Conservation (phyloP, 106 monocot species). For the Narthecium ossifragum region DNA sequence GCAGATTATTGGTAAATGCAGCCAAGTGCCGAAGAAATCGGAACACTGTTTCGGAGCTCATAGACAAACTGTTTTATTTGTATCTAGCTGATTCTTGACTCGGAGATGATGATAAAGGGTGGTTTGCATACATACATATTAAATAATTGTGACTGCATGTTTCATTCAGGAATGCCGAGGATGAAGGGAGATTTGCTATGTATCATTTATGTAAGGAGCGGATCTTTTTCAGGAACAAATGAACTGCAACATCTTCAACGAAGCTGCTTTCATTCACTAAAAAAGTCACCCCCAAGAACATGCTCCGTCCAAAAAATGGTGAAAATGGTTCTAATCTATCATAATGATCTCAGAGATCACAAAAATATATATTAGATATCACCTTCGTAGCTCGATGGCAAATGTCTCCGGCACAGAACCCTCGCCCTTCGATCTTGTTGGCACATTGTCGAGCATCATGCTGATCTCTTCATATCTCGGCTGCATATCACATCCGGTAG, state of each 20-base stretch:
- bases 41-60: no score
- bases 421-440: background rate
- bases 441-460: slow-evolving; percentile 1
- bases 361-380: slow-evolving; percentile 11
- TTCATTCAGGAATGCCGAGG: no score
- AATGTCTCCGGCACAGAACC: slow-evolving; percentile 5
- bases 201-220: background rate
- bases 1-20: slow-evolving; percentile 11
- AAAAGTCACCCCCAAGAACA: slow-evolving; percentile 13
- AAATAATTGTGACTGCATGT: no score
- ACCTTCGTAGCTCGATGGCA: slow-evolving; percentile 10
- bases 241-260: background rate
- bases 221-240: background rate
- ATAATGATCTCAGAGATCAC: slow-evolving; percentile 8
- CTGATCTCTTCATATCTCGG: slow-evolving; percentile 1
- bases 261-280: slow-evolving; percentile 1
- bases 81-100: no score
- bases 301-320: slow-evolving; percentile 9
- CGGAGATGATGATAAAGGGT: no score
- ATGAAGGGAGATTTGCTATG: no score
- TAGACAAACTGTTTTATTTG: no score
- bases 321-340: slow-evolving; percentile 1
- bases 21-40: no score
- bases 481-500: background rate
- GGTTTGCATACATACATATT: no score